Conservation (phyloP, 352 stramenopile genomes). For the Pythium oligandrum region DNA sequence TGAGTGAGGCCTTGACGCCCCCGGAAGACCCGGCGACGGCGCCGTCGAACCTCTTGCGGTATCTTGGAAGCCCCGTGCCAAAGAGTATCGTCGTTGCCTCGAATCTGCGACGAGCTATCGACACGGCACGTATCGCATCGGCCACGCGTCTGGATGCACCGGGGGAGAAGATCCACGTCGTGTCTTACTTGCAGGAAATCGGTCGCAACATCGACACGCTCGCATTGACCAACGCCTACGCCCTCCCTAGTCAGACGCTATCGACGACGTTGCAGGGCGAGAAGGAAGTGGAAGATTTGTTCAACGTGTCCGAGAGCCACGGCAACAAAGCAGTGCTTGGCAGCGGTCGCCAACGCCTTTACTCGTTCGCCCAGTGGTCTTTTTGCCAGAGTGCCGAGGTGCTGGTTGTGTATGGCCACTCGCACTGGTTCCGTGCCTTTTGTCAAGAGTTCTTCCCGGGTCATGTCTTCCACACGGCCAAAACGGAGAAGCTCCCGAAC, state of each 20-base stretch:
- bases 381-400: conserved; percentile 53
- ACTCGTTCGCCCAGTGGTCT: conserved; percentile 63
- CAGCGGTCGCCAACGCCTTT: conserved; percentile 47
- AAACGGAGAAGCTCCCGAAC: conserved; percentile 68
- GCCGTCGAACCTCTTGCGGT: conserved; percentile 28
- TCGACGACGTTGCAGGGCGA: conserved; percentile 22
- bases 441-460: conserved; percentile 73
- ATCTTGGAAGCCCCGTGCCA: conserved; percentile 39
- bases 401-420: conserved; percentile 82
- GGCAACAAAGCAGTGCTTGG: conserved; percentile 78
- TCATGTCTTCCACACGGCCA: conserved; percentile 32
- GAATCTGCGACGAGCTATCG: conserved; percentile 72
- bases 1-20: conserved; percentile 25
- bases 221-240: conserved; percentile 54
- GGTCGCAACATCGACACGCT: conserved; percentile 83
- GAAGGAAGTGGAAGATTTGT: conserved; percentile 60
- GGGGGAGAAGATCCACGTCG: conserved; percentile 69
- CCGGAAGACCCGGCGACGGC: conserved; percentile 13
- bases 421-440: conserved; percentile 82
- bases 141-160: conserved; percentile 43
- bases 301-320: conserved; percentile 69
- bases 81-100: conserved; percentile 64
- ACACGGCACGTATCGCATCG: conserved; percentile 75
- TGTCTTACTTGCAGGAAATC: conserved; percentile 83
- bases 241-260: conserved; percentile 28